A percentile compares a stretch with the other conserved stretches of the same genome.
phyloP scores from a whole-genome alignment of 495 filamentous ascomycete genomes.

The Talaromyces thailandensis region DNA sequence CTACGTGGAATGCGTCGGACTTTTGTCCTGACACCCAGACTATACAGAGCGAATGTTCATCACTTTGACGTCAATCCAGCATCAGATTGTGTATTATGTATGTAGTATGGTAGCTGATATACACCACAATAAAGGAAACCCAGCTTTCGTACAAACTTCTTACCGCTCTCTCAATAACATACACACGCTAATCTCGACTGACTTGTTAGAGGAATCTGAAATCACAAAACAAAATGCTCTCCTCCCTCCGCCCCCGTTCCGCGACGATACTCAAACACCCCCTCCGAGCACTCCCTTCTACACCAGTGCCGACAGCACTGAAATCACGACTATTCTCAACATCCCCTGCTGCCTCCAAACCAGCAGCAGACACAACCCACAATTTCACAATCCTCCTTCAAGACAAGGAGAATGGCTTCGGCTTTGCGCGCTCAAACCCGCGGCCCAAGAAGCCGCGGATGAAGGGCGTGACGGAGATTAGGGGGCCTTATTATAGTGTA shows the following conservation, averaged over 20 bases:
- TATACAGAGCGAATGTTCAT: neutral
- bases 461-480: conserved; percentile 45
- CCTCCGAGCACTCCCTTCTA: neutral
- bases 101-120: neutral
- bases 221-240: neutral
- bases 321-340: neutral
- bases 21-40: neutral
- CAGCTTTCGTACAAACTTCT: no score
- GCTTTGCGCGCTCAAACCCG: conserved; percentile 45
- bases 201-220: no score
- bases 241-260: neutral
- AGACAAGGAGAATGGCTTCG: conserved; percentile 42
- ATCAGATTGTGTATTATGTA: neutral
- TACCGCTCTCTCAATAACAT: no score
- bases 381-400: conserved; percentile 30
- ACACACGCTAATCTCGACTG: no score
- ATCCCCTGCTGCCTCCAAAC: neutral
- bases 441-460: conserved; percentile 39
- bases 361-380: neutral
- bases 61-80: conserved; percentile 1
- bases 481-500: conserved; percentile 48
- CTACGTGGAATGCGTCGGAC: neutral
- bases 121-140: neutral
- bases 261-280: no score
- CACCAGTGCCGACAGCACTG: neutral